phyloP scores from a whole-genome alignment of 257 asterid genomes.

The Salvia miltiorrhiza region DNA sequence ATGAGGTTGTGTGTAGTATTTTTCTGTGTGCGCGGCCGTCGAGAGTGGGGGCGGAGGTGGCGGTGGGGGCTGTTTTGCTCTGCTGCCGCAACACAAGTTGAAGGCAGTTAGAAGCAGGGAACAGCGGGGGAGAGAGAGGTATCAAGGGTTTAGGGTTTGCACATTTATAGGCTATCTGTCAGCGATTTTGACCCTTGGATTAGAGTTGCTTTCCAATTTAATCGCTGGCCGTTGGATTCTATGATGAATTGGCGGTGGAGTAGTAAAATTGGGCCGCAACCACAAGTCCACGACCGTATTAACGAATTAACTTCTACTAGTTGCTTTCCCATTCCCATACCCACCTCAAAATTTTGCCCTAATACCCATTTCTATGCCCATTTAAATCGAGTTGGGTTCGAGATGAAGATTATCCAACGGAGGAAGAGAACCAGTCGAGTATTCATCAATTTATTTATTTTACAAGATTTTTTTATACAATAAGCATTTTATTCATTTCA shows the following conservation, averaged over 20 bases:
- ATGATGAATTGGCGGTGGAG: neutral
- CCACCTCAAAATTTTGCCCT: no score
- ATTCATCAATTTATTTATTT: no score
- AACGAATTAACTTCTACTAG: neutral
- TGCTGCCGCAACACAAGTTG: conserved; percentile 31
- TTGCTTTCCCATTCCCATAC: no score
- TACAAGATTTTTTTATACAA: no score
- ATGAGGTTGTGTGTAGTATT: neutral
- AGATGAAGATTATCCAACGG: no score
- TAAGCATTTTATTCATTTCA: no score
- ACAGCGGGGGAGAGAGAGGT: conserved; percentile 36
- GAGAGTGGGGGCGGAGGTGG: neutral
- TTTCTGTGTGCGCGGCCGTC: neutral
- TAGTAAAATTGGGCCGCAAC: neutral
- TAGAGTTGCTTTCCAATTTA: neutral
- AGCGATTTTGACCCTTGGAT: conserved; percentile 38
- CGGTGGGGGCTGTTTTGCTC: conserved; percentile 23
- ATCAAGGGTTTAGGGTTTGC: conserved; percentile 39
- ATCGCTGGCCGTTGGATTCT: conserved; percentile 22
- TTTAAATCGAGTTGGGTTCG: no score
- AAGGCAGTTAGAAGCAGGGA: conserved; percentile 29
- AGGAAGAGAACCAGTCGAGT: no score
- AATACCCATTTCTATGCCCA: no score
- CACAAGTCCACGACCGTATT: neutral
- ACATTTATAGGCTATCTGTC: conserved; percentile 27